These are phyloP conservation scores for Musa itinerans DNA, from an alignment of 176 grass and related monocot species.

Conservation along the genomic window DNA sequence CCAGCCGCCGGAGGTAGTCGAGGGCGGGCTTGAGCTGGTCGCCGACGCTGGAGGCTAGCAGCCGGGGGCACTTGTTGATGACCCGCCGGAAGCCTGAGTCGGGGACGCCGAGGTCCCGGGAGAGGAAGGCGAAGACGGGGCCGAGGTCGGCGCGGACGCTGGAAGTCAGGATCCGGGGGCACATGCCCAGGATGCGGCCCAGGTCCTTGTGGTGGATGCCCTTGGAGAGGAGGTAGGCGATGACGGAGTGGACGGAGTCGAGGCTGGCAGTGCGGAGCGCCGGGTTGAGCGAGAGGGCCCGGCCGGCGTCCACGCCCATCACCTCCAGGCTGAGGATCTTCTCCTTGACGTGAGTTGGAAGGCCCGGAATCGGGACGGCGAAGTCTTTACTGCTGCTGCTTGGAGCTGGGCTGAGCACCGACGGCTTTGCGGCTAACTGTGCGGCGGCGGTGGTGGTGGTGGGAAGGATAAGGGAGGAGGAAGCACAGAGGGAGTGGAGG, in stretches of 20 bases:
- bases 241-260: conserved; percentile 26
- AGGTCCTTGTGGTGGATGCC: conserved; percentile 36
- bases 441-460: background rate
- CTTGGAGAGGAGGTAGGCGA: conserved; percentile 43
- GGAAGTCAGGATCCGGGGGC: conserved; percentile 44
- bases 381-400: conserved; percentile 37
- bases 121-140: conserved; percentile 30
- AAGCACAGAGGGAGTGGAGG: conserved; percentile 1
- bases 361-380: conserved; percentile 18
- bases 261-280: conserved; percentile 38
- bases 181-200: conserved; percentile 32
- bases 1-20: conserved; percentile 35
- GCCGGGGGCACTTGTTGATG: conserved; percentile 37
- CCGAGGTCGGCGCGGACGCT: conserved; percentile 23
- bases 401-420: background rate
- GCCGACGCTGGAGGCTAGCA: conserved; percentile 40
- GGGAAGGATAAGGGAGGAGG: background rate
- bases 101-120: conserved; percentile 28
- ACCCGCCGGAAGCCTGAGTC: background rate
- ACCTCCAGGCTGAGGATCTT: conserved; percentile 10
- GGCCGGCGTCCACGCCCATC: conserved; percentile 40
- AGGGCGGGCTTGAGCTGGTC: conserved; percentile 44
- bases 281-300: conserved; percentile 41
- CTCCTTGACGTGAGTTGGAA: background rate
- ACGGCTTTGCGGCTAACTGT: conserved; percentile 19